phyloP scores from a whole-genome alignment of 371 early-diverging fungal genomes.

The Mortierella sp. region DNA sequence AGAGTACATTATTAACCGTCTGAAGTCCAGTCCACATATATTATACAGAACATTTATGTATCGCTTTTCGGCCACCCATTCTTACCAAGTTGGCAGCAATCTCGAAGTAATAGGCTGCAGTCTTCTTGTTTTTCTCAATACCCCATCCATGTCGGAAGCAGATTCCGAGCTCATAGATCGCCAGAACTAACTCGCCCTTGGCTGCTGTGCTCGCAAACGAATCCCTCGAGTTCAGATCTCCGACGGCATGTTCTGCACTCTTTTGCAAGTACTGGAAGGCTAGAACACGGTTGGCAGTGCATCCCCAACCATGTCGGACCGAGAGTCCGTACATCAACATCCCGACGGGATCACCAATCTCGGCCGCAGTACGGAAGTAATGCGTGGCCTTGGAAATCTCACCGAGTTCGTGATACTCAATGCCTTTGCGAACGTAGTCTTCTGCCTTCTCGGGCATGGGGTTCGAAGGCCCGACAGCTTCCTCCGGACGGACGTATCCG shows the following conservation, averaged over 20 bases:
- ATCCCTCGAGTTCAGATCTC: constrained; percentile 61
- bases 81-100: constrained; percentile 83
- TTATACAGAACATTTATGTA: no score
- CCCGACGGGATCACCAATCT: constrained; percentile 78
- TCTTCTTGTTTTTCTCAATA: constrained; percentile 79
- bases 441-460: constrained; percentile 58
- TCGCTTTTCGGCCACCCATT: no score
- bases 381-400: constrained; percentile 83
- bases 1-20: not conserved
- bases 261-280: constrained; percentile 82
- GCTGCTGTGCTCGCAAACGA: constrained; percentile 56
- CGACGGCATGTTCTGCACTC: constrained; percentile 80
- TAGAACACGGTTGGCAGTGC: constrained; percentile 67
- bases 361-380: constrained; percentile 84
- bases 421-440: constrained; percentile 64
- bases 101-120: constrained; percentile 87
- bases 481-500: constrained; percentile 51
- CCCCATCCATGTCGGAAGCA: constrained; percentile 95
- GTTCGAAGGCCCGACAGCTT: constrained; percentile 51
- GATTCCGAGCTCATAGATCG: constrained; percentile 89
- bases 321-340: constrained; percentile 92
- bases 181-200: constrained; percentile 73
- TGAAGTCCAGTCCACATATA: no score
- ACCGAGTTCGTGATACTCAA: constrained; percentile 75
- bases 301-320: constrained; percentile 92